Base-by-base conservation (phyloP, 257 asterid species). In the Solanum dulcamara region DNA sequence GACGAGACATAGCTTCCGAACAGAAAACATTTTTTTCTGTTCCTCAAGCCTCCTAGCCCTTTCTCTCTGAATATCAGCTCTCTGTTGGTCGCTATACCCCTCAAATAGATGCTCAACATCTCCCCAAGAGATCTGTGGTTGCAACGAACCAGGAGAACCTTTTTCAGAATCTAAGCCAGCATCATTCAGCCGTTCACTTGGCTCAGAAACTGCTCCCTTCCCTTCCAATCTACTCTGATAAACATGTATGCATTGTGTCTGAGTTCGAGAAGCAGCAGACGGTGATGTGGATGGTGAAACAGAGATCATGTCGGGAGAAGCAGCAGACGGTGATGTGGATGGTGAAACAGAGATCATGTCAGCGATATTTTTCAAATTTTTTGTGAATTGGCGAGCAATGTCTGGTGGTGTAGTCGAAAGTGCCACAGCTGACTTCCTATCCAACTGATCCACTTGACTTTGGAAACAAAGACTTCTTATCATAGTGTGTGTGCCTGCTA, bases 21-120 rank as follows among this genome's bases (percentile, higher is more conserved):
- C 92, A 68, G 94, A 93, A 92, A 95, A 94, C 98, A 97, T 92
- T 87, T 94, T 95, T 87, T 91, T 90, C 92, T 95, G 99, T 88
- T 97, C 98, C 83, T 93, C 97, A 84, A 97, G 92, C 92, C 99
- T 94, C 90, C 98, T 91, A 59, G 93, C 85, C 90, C 99, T 95
- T 88, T 97, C 99, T 89, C 88, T 94, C 86, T 93, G 98, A 87
- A 97, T 92, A 88, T 97, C 97, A 87, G 94, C 98, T 85, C 93
- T 95, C 88, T 97, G 97, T 90, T 91, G 88, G 91, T 92, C 97
- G 90, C 94, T 95, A 85, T 91, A 97, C 75, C 97, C 97, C 46
- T 94, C 99, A 88, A 95, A 93, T 68, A 95, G 94, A 92, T 94
- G 98, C 84, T 94, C 94, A 74, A 97, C 96, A 75, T 92, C 93